Percentiles rank a stretch among this genome's conserved stretches.
phyloP scores from a whole-genome alignment of 805 yeast genomes.

The Candida berthetii region DNA sequence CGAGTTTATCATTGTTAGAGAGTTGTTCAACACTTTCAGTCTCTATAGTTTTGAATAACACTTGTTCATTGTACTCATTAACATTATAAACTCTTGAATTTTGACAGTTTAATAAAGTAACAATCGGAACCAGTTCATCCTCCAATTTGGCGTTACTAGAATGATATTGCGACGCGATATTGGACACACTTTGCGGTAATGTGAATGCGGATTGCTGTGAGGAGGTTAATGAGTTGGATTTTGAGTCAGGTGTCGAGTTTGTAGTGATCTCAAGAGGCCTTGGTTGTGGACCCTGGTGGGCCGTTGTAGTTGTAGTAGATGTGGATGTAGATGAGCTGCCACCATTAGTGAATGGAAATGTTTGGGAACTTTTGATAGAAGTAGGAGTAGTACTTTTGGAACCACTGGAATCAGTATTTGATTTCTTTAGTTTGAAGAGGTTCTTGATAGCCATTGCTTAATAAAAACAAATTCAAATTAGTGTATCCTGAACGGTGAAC shows the following conservation, averaged over 20 bases:
- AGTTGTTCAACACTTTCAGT: too few relatives aligned
- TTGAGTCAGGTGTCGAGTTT: too few relatives aligned
- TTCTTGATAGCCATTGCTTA: neutral
- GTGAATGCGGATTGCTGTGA: neutral
- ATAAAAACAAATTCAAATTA: neutral
- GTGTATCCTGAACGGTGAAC: too few relatives aligned
- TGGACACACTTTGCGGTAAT: neutral
- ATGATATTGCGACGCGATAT: neutral
- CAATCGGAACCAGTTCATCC: slow-evolving; percentile 64
- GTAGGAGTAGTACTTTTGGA: too few relatives aligned
- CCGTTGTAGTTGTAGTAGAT: too few relatives aligned
- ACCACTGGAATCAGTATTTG: too few relatives aligned
- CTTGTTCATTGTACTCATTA: slow-evolving; percentile 25
- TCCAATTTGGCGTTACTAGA: slow-evolving; percentile 25
- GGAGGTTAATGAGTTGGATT: neutral
- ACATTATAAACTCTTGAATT: slow-evolving; percentile 51
- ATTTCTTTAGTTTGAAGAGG: neutral
- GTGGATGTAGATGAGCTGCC: too few relatives aligned
- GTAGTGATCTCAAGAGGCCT: too few relatives aligned
- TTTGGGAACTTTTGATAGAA: too few relatives aligned
- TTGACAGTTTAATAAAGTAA: slow-evolving; percentile 67
- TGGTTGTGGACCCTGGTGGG: too few relatives aligned
- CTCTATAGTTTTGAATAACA: slow-evolving; percentile 33
- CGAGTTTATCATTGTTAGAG: too few relatives aligned
- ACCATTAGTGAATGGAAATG: too few relatives aligned